These are phyloP conservation scores for Vitis rotundifolia DNA, from an alignment of 164 flowering plant species.

Conservation along the genomic window DNA sequence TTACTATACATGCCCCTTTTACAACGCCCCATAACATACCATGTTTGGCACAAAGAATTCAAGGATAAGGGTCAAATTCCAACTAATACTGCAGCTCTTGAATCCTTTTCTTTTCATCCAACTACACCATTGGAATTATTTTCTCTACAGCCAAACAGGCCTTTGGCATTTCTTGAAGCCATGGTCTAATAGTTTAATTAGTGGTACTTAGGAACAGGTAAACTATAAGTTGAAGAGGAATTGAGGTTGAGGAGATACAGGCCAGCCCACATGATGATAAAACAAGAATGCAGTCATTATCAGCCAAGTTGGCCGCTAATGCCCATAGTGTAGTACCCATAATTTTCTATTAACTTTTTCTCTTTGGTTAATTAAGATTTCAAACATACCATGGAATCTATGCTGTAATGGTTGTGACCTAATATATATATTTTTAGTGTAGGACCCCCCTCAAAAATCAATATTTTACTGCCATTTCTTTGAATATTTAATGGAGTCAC, in stretches of 20 bases:
- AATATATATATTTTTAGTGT: constrained; percentile 1
- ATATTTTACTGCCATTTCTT: background rate
- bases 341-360: constrained; percentile 20
- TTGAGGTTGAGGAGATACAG: constrained; percentile 3
- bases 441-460: constrained; percentile 10
- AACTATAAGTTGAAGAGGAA: too few species aligned
- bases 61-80: too few species aligned
- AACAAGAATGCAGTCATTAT: constrained; percentile 21
- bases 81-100: too few species aligned
- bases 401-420: constrained; percentile 15
- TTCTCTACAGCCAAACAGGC: too few species aligned
- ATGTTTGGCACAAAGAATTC: too few species aligned
- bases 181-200: too few species aligned
- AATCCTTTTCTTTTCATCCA: too few species aligned
- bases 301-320: constrained; percentile 28
- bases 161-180: too few species aligned
- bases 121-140: too few species aligned
- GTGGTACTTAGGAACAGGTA: too few species aligned
- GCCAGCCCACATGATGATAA: constrained; percentile 3
- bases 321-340: constrained; percentile 18
- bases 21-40: too few species aligned
- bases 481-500: constrained; percentile 20
- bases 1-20: too few species aligned
- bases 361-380: constrained; percentile 14
- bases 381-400: constrained; percentile 28